Conservation (phyloP, 139 green algal species). For the Chlorella sp. region DNA sequence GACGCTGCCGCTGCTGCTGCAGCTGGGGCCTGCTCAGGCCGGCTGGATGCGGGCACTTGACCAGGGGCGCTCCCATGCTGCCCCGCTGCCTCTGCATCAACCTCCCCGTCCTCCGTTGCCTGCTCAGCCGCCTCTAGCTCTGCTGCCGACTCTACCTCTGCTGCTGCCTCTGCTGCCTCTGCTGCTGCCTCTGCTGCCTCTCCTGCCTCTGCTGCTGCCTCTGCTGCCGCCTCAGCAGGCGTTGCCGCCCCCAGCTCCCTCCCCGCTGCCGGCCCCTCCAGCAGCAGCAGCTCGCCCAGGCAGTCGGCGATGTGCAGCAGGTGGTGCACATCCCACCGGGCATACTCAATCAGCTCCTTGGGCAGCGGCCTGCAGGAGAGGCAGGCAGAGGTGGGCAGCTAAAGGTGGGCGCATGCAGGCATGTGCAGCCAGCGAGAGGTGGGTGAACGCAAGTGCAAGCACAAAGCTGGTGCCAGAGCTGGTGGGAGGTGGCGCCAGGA, state of each 20-base stretch:
- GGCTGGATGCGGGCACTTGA: not conserved
- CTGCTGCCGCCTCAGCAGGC: not conserved
- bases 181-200: not conserved
- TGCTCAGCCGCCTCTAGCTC: not conserved
- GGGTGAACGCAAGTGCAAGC: not conserved
- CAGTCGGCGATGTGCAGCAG: conserved; percentile 71
- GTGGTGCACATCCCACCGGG: conserved; percentile 75
- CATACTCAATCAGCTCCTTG: conserved; percentile 68
- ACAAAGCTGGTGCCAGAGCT: not conserved
- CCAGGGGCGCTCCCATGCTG: not conserved
- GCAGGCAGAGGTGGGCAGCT: not conserved
- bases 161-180: not conserved
- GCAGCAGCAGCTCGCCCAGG: conserved; percentile 56
- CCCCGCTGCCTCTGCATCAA: not conserved
- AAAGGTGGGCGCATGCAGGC: not conserved
- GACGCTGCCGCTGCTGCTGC: not conserved
- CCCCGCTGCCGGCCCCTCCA: too few species aligned
- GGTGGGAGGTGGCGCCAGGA: not conserved
- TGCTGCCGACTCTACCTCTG: not conserved
- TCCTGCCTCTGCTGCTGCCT: not conserved
- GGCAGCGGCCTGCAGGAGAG: conserved; percentile 76
- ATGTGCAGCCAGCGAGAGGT: too few species aligned
- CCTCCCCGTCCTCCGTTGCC: not conserved
- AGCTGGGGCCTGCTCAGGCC: too few species aligned
- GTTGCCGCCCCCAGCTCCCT: not conserved